Percentiles rank a stretch among this genome's conserved stretches.
phyloP scores from a whole-genome alignment of 805 yeast species.

The Candida ulmi region DNA sequence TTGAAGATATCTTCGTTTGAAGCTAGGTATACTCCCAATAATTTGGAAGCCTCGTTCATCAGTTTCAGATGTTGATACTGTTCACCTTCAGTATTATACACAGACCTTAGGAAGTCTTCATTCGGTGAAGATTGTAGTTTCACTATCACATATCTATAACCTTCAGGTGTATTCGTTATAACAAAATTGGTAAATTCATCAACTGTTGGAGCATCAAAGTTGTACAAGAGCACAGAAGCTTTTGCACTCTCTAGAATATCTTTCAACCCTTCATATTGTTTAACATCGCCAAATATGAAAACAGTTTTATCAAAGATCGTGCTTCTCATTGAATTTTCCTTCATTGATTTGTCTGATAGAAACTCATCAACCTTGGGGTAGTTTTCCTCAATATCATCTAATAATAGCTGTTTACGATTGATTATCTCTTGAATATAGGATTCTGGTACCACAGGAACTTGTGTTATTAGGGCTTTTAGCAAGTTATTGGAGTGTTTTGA shows the following conservation, averaged over 20 bases:
- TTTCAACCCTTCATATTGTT: conserved; percentile 17
- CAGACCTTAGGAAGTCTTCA: neutral
- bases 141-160: conserved; percentile 7
- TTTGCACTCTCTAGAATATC: conserved; percentile 22
- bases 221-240: conserved; percentile 9
- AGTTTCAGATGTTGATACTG: conserved; percentile 3
- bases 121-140: conserved; percentile 9
- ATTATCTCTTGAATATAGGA: conserved; percentile 19
- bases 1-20: conserved; percentile 24
- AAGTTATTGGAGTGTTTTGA: conserved; percentile 22
- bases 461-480: conserved; percentile 26
- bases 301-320: conserved; percentile 17
- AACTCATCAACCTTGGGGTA: conserved; percentile 22
- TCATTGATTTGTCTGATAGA: conserved; percentile 19
- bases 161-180: neutral
- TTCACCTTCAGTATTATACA: neutral
- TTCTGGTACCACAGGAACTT: conserved; percentile 24
- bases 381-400: conserved; percentile 14
- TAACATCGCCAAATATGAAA: conserved; percentile 21
- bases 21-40: conserved; percentile 15
- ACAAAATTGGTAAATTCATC: neutral
- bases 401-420: conserved; percentile 7
- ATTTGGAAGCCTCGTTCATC: conserved; percentile 15
- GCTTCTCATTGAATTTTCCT: conserved; percentile 18
- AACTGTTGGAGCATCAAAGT: neutral